These are phyloP conservation scores for Kluyveromyces siamensis DNA, from an alignment of 805 yeast genomes.

Conservation along the genomic window DNA sequence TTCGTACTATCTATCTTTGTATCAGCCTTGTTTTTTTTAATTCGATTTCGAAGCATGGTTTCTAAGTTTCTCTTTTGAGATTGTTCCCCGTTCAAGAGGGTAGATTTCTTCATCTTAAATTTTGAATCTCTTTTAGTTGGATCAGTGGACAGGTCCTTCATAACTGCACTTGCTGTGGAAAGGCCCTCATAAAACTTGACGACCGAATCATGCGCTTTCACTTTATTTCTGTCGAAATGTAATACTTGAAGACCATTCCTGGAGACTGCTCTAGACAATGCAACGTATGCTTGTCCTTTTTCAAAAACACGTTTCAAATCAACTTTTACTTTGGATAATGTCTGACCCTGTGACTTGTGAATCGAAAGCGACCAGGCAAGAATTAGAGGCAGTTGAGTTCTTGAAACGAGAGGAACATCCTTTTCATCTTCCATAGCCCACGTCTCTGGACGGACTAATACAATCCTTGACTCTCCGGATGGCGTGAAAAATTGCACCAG, in stretches of 20 bases:
- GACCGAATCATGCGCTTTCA: conserved; percentile 65
- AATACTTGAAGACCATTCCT: conserved; percentile 75
- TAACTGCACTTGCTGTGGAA: conserved; percentile 24
- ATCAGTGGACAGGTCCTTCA: conserved; percentile 2
- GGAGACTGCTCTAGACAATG: conserved; percentile 80
- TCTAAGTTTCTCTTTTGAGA: neutral
- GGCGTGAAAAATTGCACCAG: conserved; percentile 66
- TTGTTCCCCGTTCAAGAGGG: neutral
- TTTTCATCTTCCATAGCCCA: conserved; percentile 75
- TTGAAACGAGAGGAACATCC: conserved; percentile 56
- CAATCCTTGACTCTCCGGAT: conserved; percentile 65
- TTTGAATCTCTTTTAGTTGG: neutral
- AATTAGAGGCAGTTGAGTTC: conserved; percentile 78
- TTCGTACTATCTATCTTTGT: neutral
- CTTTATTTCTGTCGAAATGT: conserved; percentile 56
- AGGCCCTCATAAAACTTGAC: conserved; percentile 54
- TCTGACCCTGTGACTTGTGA: conserved; percentile 94
- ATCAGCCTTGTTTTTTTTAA: neutral
- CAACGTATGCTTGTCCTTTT: conserved; percentile 94
- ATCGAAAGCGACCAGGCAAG: conserved; percentile 96
- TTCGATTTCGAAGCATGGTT: neutral
- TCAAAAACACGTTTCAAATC: conserved; percentile 74
- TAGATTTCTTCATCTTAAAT: neutral
- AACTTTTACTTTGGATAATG: conserved; percentile 66
- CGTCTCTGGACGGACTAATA: conserved; percentile 69